Base-by-base conservation (phyloP, 2,329 filamentous ascomycete species). In the Westerdykella sp. region DNA sequence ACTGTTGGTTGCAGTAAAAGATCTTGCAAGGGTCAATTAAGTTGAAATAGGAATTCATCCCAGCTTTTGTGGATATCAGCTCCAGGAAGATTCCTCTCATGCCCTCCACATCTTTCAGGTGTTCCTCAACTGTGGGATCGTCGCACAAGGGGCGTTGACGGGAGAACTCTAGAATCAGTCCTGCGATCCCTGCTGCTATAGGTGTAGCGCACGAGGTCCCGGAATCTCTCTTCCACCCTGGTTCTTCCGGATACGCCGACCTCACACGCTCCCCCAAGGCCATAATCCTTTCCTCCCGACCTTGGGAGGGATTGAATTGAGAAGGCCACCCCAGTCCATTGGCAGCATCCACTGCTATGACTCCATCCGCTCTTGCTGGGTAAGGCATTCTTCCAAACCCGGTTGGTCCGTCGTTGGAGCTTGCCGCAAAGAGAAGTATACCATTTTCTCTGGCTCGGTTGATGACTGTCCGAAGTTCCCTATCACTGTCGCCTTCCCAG, bases 141-240 rank as follows among this genome's bases (percentile, higher is more conserved):
- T 30, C 15, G 22, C 42, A 41, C 34, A 44, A 25, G 5, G 42
- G 45, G 11, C 18, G 41, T 32, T 52, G 49, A 16, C 48, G 43
- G 16, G 48, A 34, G 16, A 50, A 50, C 14, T 48, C 40, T 16
- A 52, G 23, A 3, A 50, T 36, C 25, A 50, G 35, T 13, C 39
- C 45, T 5, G 50, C 50, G 30, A 45, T 46, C 4, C 43, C 50
- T 10, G 50, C 50, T 4, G 48, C 48, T 5, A 53, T 40, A 2
- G 50, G 45, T 12, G 50, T 48, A 1, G 48, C 48, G 11, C 25
- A 37, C 3, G 50, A 53, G 4, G 43, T 53, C 5, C 47, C 50
- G 2, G 22, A 25, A 23, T 12, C 37, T 18, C 42, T 39, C 25
- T 28, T 41, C n/a, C 30, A 38, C 4, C 43, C 43, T 32, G 23